Base-by-base conservation (phyloP, 129 eudicot genomes). In the Arctium lappa region DNA sequence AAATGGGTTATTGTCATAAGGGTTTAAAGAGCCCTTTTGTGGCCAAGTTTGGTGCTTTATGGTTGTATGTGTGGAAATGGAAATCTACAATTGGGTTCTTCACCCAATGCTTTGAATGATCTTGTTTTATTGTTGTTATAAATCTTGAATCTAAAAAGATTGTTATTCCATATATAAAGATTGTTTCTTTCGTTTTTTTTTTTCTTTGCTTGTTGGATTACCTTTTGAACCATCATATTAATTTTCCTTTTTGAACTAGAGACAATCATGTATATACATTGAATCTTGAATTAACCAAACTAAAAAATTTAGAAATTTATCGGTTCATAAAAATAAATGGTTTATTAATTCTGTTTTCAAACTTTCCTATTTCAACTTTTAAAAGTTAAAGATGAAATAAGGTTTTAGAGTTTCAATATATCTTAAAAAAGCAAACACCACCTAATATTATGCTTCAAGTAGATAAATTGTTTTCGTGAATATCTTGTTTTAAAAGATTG, bases 1-100 rank as follows among this genome's bases (percentile, higher is more conserved):
- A 84, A 62, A 84, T 84, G 87, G 87, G 87, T 84, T 75, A 32
- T 72, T 63, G 80, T 50, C 85, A 82, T 12, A 74, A 82, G 77
- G 83, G 62, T 84, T 29, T 50, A 78, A 84, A 78, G 69, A 74
- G 75, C 18, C 83, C 46, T 84, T 34, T 79, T 72, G 71, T 84
- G 87, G 79, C 83, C 83, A 79, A 39, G 83, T 42, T 84, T 84
- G 79, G 34, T 63, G 83, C 53, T 72, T 78, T 72, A 72, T 38
- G 87, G 30, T 84, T 78, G 87, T 84, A 79, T 39, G 83, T 79
- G 83, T 73, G 80, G 65, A 60, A 42, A 4, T 40, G 36, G 36
- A 33, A 72, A 31, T 72, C 31, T 84, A 79, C 72, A 84, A 63
- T 31, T n/a, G 83, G 87, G 87, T 84, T 84, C 78, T 38, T 84